Percentiles rank a stretch among this genome's conserved stretches.
These are phyloP conservation scores for Diaporthe caulivora DNA, from an alignment of 2,329 filamentous ascomycete genomes.

Conservation along the genomic window DNA sequence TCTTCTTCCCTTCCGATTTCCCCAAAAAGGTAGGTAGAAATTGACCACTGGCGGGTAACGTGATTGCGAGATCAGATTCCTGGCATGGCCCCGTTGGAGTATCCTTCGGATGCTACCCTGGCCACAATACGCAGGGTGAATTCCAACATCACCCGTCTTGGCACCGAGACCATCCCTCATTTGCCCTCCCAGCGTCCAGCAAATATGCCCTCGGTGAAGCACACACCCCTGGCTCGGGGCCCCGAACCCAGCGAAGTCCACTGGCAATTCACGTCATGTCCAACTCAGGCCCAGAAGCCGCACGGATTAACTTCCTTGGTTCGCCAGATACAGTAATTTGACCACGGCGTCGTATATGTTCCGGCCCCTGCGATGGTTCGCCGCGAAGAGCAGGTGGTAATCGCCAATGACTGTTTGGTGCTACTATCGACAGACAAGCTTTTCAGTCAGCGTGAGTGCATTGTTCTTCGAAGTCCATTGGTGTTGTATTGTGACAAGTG, in stretches of 20 bases:
- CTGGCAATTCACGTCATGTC: neutral
- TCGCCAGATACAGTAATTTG: neutral
- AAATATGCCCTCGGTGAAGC: neutral
- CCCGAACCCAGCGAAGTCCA: neutral
- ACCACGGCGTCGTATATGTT: neutral
- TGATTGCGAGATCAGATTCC: conserved; percentile 3
- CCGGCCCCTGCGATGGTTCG: neutral
- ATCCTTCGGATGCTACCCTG: conserved; percentile 3
- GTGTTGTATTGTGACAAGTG: neutral
- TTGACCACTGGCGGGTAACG: neutral
- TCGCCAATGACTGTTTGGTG: neutral
- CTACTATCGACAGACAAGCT: conserved; percentile 12
- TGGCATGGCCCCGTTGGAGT: neutral
- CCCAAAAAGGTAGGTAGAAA: neutral
- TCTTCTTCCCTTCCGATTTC: neutral
- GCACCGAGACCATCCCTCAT: neutral
- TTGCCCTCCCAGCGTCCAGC: neutral
- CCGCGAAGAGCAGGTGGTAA: conserved; percentile 16
- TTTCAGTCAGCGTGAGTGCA: neutral
- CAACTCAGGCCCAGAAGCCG: neutral
- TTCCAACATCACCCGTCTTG: neutral
- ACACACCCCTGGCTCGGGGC: neutral
- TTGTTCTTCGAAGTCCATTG: neutral
- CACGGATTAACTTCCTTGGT: neutral
- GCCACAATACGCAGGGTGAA: neutral